These are phyloP conservation scores for Hanseniaspora singularis DNA, from an alignment of 805 yeast genomes.

Conservation along the genomic window DNA sequence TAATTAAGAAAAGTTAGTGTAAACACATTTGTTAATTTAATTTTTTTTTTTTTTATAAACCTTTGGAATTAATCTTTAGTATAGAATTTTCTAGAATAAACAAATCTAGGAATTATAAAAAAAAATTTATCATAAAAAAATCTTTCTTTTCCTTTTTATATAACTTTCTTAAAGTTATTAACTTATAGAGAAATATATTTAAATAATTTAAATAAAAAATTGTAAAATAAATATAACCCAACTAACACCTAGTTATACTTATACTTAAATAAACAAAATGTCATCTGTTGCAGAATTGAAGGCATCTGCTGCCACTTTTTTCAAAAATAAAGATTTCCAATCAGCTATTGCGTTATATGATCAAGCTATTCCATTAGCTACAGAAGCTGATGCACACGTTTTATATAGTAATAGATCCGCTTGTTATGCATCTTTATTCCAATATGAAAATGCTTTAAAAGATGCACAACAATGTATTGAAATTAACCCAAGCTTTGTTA, in stretches of 20 bases:
- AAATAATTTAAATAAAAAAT: too few species aligned
- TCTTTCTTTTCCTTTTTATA: too few species aligned
- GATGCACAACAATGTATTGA: constrained; percentile 80
- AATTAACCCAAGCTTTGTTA: constrained; percentile 82
- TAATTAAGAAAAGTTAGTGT: too few species aligned
- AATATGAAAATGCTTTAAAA: constrained; percentile 59
- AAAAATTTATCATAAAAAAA: too few species aligned
- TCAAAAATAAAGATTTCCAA: constrained; percentile 71
- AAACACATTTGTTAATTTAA: too few species aligned
- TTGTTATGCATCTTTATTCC: constrained; percentile 64
- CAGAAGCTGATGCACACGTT: constrained; percentile 41
- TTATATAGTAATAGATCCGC: constrained; percentile 91
- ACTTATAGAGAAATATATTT: too few species aligned
- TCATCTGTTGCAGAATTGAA: constrained; percentile 3
- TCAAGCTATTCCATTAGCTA: constrained; percentile 33
- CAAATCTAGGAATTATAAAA: too few species aligned
- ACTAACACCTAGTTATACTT: background rate
- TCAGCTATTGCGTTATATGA: constrained; percentile 72
- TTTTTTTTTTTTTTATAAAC: too few species aligned
- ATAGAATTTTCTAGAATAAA: too few species aligned
- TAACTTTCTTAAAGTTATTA: too few species aligned
- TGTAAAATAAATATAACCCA: too few species aligned
- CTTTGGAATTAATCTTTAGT: too few species aligned
- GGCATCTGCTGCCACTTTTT: constrained; percentile 59
- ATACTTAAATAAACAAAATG: background rate